These are phyloP conservation scores for Ophiorrhiza pumila DNA, from an alignment of 257 asterid species.

Conservation along the genomic window DNA sequence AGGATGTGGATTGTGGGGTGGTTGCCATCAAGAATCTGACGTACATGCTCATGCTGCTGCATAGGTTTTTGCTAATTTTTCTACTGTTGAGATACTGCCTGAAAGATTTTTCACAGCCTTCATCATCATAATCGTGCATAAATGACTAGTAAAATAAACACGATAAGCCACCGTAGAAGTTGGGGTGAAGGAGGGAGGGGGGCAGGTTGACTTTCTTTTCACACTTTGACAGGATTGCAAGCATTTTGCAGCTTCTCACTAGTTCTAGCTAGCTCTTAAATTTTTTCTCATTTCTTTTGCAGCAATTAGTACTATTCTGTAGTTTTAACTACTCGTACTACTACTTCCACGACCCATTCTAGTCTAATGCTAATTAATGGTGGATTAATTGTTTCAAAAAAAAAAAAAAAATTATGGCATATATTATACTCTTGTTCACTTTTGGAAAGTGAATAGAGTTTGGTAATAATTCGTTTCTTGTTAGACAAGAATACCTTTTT, in stretches of 20 bases:
- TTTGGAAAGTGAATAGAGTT: too few relatives aligned
- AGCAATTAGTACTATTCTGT: neutral
- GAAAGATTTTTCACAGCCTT: conserved; percentile 26
- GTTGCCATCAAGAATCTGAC: conserved; percentile 41
- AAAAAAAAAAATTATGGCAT: too few relatives aligned
- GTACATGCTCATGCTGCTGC: neutral
- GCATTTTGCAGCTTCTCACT: neutral
- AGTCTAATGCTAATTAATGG: too few relatives aligned
- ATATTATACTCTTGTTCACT: too few relatives aligned
- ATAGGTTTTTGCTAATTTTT: neutral
- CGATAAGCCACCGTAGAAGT: conserved; percentile 11
- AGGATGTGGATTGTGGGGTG: conserved; percentile 41
- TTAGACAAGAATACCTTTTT: too few relatives aligned
- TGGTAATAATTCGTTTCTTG: too few relatives aligned
- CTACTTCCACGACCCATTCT: too few relatives aligned
- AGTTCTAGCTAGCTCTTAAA: neutral
- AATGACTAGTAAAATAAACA: neutral
- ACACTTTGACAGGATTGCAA: neutral
- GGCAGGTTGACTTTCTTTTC: conserved; percentile 12
- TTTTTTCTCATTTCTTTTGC: neutral
- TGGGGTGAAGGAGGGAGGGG: conserved; percentile 15
- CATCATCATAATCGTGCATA: conserved; percentile 14
- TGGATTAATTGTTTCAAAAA: too few relatives aligned
- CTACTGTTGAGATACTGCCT: conserved; percentile 34
- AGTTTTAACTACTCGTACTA: too few relatives aligned